phyloP scores from a whole-genome alignment of 2,329 filamentous ascomycete genomes.

The Cladosporium sp. region DNA sequence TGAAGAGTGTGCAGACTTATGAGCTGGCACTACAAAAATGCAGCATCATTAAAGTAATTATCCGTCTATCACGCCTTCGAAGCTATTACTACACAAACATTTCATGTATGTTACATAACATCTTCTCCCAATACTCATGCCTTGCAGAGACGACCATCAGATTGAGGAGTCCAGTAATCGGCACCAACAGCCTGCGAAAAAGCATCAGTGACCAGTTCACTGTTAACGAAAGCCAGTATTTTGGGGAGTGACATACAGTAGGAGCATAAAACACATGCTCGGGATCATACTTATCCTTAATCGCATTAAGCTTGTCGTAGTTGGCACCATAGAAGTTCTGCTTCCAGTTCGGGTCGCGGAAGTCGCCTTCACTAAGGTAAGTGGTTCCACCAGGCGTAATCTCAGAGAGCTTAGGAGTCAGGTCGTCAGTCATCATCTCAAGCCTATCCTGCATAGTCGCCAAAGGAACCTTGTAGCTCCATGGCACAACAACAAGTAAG shows the following conservation, averaged over 20 bases:
- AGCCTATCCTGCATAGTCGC: conserved; percentile 34
- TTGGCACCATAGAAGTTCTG: conserved; percentile 41
- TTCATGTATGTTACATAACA: no score
- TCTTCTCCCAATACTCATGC: neutral
- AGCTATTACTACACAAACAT: no score
- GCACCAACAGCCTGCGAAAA: conserved; percentile 1
- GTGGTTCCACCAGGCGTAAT: conserved; percentile 36
- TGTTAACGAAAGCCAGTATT: neutral
- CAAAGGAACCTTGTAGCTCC: conserved; percentile 37
- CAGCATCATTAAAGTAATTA: no score
- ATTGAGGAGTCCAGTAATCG: neutral
- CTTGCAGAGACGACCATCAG: conserved; percentile 7
- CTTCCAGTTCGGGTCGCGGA: conserved; percentile 39
- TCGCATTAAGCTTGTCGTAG: conserved; percentile 31
- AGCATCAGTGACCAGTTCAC: neutral
- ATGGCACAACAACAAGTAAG: conserved; percentile 34
- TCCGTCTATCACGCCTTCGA: no score
- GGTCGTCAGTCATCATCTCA: conserved; percentile 36
- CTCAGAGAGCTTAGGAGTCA: conserved; percentile 36
- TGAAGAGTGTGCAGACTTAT: no score
- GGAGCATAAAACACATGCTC: conserved; percentile 37
- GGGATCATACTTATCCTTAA: conserved; percentile 44
- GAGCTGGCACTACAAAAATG: no score
- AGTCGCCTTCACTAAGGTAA: conserved; percentile 34
- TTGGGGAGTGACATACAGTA: conserved; percentile 22